Evolutionary conservation across 2,329 filamentous ascomycete species (phyloP), one percentile per base, ranked within the genome.

Genomic region (Pseudopithomyces chartarum): DNA sequence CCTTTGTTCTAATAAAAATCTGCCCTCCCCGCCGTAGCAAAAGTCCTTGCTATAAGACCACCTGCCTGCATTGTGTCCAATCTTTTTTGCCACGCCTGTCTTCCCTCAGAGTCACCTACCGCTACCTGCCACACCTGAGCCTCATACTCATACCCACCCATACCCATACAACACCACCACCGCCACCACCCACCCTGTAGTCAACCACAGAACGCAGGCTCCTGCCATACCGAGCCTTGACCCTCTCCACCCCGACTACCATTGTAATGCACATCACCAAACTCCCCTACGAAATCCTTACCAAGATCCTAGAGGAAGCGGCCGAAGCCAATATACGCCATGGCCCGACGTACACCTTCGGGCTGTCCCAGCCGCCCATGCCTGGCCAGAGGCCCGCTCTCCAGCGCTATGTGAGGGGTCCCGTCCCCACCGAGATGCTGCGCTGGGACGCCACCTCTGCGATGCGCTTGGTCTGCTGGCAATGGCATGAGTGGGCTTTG

Each of bases 401-500:
- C 50, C 76, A 81, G 61, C 78, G 78, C 60, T 83, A 83, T 66
- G 76, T 84, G 56, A 77, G 81, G 57, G 82, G 82, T 11, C 79
- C 80, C 15, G 73, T 83, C 15, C 80, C 79, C 10, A 76, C 80
- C 38, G 81, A 84, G 66, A 76, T 80, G 50, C 73, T 83, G 47
- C 78, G 79, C 58, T 85, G 82, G 82, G 80, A 82, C 59, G 75
- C 81, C 33, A 81, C 80, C 22, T 70, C 75, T 32, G 72, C 78
- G 15, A 77, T 84, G 49, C 79, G 82, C 40, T 76, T 78, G 13
- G 81, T 82, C 26, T 82, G 80, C 71, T 74, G 74, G 54, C 64
- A 68, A 57, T 85, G 82, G 82, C 82, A 84, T 64, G 75, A 82
- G 50, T 85, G 82, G 82, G 77, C 81, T 19, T 67, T 83, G 58